These are phyloP conservation scores for Suillus subalutaceus DNA, from an alignment of 768 basidiomycete genomes.

Conservation along the genomic window DNA sequence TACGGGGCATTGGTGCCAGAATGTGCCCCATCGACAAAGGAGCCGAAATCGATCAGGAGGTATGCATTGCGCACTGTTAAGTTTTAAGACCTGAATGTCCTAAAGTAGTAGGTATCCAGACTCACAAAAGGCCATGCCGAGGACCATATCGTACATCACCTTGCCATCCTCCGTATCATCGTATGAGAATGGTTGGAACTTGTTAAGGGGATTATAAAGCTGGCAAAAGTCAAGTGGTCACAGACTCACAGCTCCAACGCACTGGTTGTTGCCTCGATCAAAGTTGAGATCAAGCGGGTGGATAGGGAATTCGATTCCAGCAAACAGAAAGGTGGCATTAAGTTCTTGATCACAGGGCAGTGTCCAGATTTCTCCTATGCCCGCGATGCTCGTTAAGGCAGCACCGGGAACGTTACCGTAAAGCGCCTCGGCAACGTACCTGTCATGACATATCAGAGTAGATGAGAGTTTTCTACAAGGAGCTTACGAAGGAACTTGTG, in stretches of 20 bases:
- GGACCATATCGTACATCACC: conserved; percentile 57
- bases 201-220: conserved; percentile 6
- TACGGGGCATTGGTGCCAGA: conserved; percentile 48
- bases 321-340: conserved; percentile 67
- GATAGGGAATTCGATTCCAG: conserved; percentile 56
- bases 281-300: conserved; percentile 66
- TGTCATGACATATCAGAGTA: conserved; percentile 28
- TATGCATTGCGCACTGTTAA: conserved; percentile 66
- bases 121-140: conserved; percentile 76
- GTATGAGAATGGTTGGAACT: conserved; percentile 74
- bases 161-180: conserved; percentile 33
- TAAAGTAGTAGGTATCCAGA: conserved; percentile 17
- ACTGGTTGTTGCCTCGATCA: conserved; percentile 25
- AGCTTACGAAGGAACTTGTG: conserved; percentile 59
- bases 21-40: conserved; percentile 51
- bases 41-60: conserved; percentile 63
- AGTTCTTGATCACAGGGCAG: conserved; percentile 66
- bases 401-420: conserved; percentile 61
- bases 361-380: conserved; percentile 54
- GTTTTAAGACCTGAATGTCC: not conserved
- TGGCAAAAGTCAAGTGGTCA: not conserved
- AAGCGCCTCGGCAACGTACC: conserved; percentile 58
- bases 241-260: conserved; percentile 48
- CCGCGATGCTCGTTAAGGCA: conserved; percentile 41
- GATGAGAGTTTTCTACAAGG: not conserved